Conservation (phyloP, 257 asterid species). For the Agastache rugosa region DNA sequence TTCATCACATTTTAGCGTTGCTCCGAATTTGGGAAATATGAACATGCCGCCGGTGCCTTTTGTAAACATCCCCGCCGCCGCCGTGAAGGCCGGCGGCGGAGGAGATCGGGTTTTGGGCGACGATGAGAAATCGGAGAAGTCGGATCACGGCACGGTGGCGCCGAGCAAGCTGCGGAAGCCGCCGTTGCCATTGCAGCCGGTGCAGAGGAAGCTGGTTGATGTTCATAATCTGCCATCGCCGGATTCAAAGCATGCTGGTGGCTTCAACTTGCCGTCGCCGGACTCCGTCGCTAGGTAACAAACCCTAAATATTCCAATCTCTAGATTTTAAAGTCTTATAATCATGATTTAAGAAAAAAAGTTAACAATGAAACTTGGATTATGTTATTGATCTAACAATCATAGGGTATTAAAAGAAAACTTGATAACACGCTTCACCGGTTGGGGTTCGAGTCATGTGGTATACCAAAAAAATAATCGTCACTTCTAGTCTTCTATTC, state of each 20-base stretch:
- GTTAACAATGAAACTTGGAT: too few relatives aligned
- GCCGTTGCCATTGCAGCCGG: slow-evolving; percentile 67
- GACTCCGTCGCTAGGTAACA: slow-evolving; percentile 78
- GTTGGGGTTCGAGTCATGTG: too few relatives aligned
- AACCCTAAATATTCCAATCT: background rate
- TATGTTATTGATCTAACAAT: too few relatives aligned
- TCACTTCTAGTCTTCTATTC: too few relatives aligned
- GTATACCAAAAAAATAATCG: too few relatives aligned
- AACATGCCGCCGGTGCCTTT: slow-evolving; percentile 40
- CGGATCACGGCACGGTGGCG: slow-evolving; percentile 30
- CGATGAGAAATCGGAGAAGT: slow-evolving; percentile 57
- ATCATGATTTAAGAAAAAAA: too few relatives aligned
- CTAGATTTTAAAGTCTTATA: background rate
- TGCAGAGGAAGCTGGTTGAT: slow-evolving; percentile 62
- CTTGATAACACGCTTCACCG: too few relatives aligned
- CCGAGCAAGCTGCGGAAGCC: slow-evolving; percentile 54
- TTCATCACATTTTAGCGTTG: slow-evolving; percentile 55
- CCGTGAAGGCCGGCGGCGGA: background rate
- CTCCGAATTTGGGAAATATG: slow-evolving; percentile 37
- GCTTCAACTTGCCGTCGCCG: slow-evolving; percentile 68
- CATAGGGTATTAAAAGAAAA: too few relatives aligned
- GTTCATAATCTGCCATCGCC: slow-evolving; percentile 67
- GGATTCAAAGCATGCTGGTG: slow-evolving; percentile 67
- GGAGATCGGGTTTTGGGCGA: slow-evolving; percentile 45
- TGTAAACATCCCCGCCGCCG: slow-evolving; percentile 3